Base-by-base conservation (phyloP, 768 basidiomycete genomes). In the Jaapia argillacea region DNA sequence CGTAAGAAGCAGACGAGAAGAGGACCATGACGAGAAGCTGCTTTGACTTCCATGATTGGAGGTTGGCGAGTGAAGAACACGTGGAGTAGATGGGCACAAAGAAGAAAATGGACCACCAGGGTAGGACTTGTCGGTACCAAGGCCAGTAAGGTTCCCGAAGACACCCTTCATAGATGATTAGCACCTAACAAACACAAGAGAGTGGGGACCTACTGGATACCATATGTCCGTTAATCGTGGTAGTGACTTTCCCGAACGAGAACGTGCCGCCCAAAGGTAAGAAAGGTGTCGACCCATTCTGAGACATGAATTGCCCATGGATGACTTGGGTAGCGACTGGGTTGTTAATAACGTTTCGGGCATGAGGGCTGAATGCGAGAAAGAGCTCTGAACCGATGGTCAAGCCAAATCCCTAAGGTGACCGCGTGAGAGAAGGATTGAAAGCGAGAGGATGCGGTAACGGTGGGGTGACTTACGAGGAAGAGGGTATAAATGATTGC, bases 401-500 rank as follows among this genome's bases (percentile, higher is more conserved):
- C 44, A 90, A 63, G 37, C 87, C 85, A 55, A 89, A 90, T 5
- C 88, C 87, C 85, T 86, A 47, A 12, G 37, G 16, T 33, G 10
- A 33, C 10, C 10, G 10, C 20, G 21, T 22, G 10, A 38, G 37
- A 22, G n/a, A n/a, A n/a, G n/a, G n/a, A n/a, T n/a, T n/a, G n/a
- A n/a, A n/a, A n/a, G n/a, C n/a, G n/a, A n/a, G 13, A 38, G 37
- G 22, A 7, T 38, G 7, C 10, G 37, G 28, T 33, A 16, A 33
- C 28, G 22, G 7, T 14, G 13, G 25, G 24, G 36, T 22, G 22
- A 36, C 71, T 46, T 54, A 82, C 84, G 53, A 90, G 62, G 58
- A 88, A 88, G 36, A 89, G 66, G 0, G 85, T 87, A 54, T 89
- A 90, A 35, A 90, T 87, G 46, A 87, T 81, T 12, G 87, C 85